Percentiles rank a stretch among this genome's conserved stretches.
Conservation (phyloP, 1,284 basidiomycete genomes). For the Fomitiporia mediterranea region DNA sequence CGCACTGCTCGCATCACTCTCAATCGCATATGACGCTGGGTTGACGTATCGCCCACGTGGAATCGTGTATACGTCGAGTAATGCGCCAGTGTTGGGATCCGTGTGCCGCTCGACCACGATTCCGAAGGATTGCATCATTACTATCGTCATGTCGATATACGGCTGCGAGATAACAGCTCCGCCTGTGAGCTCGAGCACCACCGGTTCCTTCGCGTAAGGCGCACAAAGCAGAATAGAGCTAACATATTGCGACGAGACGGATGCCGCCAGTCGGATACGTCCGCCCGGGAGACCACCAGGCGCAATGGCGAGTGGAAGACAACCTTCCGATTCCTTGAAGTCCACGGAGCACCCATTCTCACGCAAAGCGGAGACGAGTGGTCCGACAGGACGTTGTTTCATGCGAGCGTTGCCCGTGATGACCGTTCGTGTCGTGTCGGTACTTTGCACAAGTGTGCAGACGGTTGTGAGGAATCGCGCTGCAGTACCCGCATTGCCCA, state of each 20-base stretch:
- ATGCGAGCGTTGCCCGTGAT: slow-evolving; percentile 98
- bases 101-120: slow-evolving; percentile 69
- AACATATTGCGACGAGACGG: slow-evolving; percentile 97
- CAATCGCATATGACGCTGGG: slow-evolving; percentile 83
- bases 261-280: slow-evolving; percentile 85
- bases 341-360: slow-evolving; percentile 79
- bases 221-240: slow-evolving; percentile 95
- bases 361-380: slow-evolving; percentile 88
- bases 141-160: slow-evolving; percentile 99
- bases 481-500: slow-evolving; percentile 97
- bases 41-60: slow-evolving; percentile 79
- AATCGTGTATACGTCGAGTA: slow-evolving; percentile 83
- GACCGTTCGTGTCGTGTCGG: slow-evolving; percentile 50
- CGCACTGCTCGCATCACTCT: slow-evolving; percentile 93
- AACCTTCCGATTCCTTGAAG: slow-evolving; percentile 79
- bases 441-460: slow-evolving; percentile 71
- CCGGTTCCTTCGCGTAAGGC: slow-evolving; percentile 81
- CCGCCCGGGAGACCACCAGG: slow-evolving; percentile 85
- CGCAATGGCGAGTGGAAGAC: slow-evolving; percentile 84
- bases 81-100: slow-evolving; percentile 59
- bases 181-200: slow-evolving; percentile 87
- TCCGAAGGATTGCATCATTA: slow-evolving; percentile 97
- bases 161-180: slow-evolving; percentile 97
- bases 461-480: slow-evolving; percentile 97
- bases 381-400: slow-evolving; percentile 96